A percentile compares a stretch with the other conserved stretches of the same genome.
Evolutionary conservation across 495 filamentous ascomycete genomes (phyloP).

Genomic region (Elasticomyces elasticus): DNA sequence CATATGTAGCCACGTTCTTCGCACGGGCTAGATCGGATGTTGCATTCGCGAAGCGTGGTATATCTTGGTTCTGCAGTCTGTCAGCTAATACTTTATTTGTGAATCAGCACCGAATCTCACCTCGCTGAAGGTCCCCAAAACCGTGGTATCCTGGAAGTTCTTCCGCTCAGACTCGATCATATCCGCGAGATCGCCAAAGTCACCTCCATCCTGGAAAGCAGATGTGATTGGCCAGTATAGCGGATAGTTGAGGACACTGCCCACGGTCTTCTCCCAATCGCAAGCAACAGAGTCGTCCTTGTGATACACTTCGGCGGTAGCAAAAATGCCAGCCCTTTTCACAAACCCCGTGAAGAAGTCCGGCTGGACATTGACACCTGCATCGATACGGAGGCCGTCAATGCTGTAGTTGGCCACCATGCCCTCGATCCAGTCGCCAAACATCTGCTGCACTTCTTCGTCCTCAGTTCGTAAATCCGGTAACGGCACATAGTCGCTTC

Average conservation of each 20-base stretch:
- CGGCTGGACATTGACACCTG: constrained; percentile 61
- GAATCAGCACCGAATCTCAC: constrained; percentile 34
- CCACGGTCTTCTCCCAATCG: constrained; percentile 51
- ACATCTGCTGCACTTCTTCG: constrained; percentile 45
- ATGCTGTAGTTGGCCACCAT: constrained; percentile 61
- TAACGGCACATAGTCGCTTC: constrained; percentile 41
- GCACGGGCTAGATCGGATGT: constrained; percentile 45
- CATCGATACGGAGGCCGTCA: constrained; percentile 68
- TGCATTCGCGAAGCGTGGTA: constrained; percentile 51
- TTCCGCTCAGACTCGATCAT: constrained; percentile 24
- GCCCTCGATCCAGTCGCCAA: constrained; percentile 53
- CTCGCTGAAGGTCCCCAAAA: constrained; percentile 61
- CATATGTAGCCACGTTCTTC: constrained; percentile 60
- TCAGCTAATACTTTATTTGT: constrained; percentile 20
- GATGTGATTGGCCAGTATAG: constrained; percentile 54
- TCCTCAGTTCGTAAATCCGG: constrained; percentile 58
- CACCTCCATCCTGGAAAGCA: constrained; percentile 39
- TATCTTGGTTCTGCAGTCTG: constrained; percentile 59
- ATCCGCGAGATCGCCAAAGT: constrained; percentile 15
- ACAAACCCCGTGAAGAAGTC: constrained; percentile 31
- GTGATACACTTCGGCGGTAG: constrained; percentile 56
- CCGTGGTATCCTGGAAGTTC: constrained; percentile 39
- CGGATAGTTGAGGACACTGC: constrained; percentile 62
- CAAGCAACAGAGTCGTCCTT: constrained; percentile 51
- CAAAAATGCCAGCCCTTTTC: constrained; percentile 57